Evolutionary conservation across 2,329 filamentous ascomycete genomes (phyloP).

Genomic region (Verruconis gallopava): DNA sequence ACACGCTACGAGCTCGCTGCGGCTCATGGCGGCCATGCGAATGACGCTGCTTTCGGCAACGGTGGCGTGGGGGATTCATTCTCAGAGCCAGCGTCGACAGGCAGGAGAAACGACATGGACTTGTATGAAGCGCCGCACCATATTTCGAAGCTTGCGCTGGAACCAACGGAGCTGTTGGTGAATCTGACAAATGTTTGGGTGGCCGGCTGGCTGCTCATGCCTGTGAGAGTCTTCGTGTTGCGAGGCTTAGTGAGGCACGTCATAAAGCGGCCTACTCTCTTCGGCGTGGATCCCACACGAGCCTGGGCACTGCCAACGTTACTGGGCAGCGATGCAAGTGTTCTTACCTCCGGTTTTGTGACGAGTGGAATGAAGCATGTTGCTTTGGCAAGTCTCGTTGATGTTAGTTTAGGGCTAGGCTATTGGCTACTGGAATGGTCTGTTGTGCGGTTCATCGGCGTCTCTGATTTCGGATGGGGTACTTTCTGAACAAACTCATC

Average conservation of each 20-base stretch:
- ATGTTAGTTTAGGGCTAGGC: conserved; percentile 1
- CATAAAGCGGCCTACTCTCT: conserved; percentile 1
- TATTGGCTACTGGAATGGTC: conserved; percentile 5
- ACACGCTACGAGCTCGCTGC: not conserved
- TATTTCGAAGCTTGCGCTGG: conserved; percentile 1
- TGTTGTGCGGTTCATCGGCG: conserved; percentile 3
- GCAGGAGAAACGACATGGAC: not conserved
- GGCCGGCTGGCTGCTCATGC: conserved; percentile 2
- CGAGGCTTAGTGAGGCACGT: conserved; percentile 1
- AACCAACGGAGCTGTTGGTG: conserved; percentile 6
- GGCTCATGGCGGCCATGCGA: not conserved
- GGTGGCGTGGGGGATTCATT: no score
- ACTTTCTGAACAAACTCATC: not conserved
- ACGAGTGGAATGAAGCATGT: not conserved
- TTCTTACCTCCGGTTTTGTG: not conserved
- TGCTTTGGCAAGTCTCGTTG: conserved; percentile 1
- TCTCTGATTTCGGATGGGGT: conserved; percentile 1
- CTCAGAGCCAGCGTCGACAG: no score
- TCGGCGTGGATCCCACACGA: conserved; percentile 1
- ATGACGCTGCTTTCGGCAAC: not conserved
- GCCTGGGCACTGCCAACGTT: not conserved
- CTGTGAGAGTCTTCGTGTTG: conserved; percentile 4
- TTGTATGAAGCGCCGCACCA: conserved; percentile 3
- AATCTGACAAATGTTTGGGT: conserved; percentile 1
- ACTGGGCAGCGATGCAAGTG: not conserved